Conservation (phyloP, 75 land plant genomes). For the Pinus albicaulis region DNA sequence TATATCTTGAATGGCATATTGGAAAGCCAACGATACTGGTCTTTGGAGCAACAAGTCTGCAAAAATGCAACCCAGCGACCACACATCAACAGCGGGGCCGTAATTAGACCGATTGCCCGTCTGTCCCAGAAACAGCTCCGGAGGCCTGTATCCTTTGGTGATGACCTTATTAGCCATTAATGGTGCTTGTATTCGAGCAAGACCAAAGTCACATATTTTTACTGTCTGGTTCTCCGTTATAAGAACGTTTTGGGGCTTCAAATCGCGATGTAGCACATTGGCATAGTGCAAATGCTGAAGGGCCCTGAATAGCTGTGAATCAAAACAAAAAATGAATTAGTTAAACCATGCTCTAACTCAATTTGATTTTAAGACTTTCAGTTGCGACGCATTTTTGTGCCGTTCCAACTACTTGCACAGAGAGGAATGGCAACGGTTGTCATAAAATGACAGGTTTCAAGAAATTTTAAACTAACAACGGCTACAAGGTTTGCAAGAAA, state of each 20-base stretch:
- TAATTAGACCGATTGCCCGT: background rate
- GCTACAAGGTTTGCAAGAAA: too few relatives aligned
- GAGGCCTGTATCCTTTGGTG: background rate
- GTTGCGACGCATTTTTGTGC: too few relatives aligned
- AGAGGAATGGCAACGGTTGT: too few relatives aligned
- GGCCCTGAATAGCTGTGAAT: conserved; percentile 25
- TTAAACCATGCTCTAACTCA: too few relatives aligned
- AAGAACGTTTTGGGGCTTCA: conserved; percentile 37
- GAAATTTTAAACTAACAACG: too few relatives aligned
- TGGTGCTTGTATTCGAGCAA: background rate
- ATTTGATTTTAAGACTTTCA: too few relatives aligned
- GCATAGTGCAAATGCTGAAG: conserved; percentile 41
- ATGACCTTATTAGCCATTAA: background rate
- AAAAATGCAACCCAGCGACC: background rate
- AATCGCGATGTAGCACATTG: conserved; percentile 32
- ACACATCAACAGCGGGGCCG: background rate
- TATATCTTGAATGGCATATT: too few relatives aligned
- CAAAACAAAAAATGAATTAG: too few relatives aligned
- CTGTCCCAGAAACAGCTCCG: background rate
- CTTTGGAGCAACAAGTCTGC: background rate
- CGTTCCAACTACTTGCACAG: too few relatives aligned
- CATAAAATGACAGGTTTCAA: too few relatives aligned
- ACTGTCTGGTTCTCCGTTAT: background rate
- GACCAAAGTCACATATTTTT: background rate
- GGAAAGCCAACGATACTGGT: too few relatives aligned